Evolutionary conservation across 2,329 filamentous ascomycete genomes (phyloP).

Genomic region (Pseudocercospora fuligena): DNA sequence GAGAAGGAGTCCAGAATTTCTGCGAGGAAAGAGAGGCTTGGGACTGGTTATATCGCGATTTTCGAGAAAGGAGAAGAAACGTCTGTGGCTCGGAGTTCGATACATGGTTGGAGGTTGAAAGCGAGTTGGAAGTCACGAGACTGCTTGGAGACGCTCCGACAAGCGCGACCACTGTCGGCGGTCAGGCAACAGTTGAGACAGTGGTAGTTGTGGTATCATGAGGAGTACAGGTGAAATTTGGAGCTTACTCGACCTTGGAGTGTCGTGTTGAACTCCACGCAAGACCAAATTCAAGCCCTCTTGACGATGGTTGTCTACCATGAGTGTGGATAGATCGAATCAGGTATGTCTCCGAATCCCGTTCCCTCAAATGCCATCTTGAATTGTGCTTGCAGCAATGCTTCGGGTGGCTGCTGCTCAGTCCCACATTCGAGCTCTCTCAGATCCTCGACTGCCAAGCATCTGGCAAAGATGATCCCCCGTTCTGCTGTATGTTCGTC

Average conservation of each 20-base stretch:
- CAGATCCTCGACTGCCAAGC: constrained; percentile 7
- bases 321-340: neutral
- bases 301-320: too few species aligned
- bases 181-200: neutral
- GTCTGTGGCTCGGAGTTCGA: constrained; percentile 11
- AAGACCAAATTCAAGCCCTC: too few species aligned
- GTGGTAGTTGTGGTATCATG: neutral
- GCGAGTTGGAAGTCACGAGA: neutral
- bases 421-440: constrained; percentile 2
- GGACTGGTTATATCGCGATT: constrained; percentile 15
- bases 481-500: neutral
- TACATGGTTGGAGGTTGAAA: neutral
- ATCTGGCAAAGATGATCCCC: constrained; percentile 6
- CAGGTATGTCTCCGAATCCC: neutral
- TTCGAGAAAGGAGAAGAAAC: constrained; percentile 2
- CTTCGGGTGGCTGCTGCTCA: constrained; percentile 5
- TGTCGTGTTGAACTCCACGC: too few species aligned
- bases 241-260: too few species aligned
- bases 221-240: too few species aligned
- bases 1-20: neutral
- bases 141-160: neutral
- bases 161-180: neutral
- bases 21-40: constrained; percentile 8
- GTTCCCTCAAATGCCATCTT: constrained; percentile 3
- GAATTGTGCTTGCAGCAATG: neutral